A percentile compares a stretch with the other conserved stretches of the same genome.
These are phyloP conservation scores for Triglochin maritima DNA, from an alignment of 106 monocot genomes.

Conservation along the genomic window DNA sequence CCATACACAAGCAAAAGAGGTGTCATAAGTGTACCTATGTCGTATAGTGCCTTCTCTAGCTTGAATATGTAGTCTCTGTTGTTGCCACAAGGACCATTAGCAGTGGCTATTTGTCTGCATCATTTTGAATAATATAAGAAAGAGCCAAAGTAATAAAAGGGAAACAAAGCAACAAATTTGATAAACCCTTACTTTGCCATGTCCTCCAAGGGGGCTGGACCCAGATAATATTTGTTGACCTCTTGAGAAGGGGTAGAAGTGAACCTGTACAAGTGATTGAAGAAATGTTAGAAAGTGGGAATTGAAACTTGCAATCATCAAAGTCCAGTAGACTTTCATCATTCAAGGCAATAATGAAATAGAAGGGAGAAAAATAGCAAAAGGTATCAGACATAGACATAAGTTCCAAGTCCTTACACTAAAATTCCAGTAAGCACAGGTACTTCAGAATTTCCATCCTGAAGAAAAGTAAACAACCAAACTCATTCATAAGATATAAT, in stretches of 20 bases:
- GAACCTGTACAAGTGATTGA: constrained; percentile 29
- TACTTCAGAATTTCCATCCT: constrained; percentile 42
- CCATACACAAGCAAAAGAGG: too few species aligned
- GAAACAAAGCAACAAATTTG: background rate
- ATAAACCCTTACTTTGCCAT: constrained; percentile 59
- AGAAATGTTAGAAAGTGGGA: background rate
- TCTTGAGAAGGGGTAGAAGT: constrained; percentile 51
- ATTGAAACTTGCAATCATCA: background rate
- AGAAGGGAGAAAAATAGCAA: background rate
- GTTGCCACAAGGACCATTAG: constrained; percentile 82
- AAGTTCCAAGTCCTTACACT: constrained; percentile 33
- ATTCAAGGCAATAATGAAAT: too few species aligned
- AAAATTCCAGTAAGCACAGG: constrained; percentile 55
- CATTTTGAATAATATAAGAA: background rate
- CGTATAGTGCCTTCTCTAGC: constrained; percentile 59
- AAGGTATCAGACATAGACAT: background rate
- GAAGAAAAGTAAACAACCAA: constrained; percentile 8
- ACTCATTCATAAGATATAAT: background rate
- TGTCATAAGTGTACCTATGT: constrained; percentile 36
- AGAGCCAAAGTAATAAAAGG: background rate
- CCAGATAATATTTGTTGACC: constrained; percentile 68
- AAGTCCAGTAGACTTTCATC: background rate
- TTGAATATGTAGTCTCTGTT: constrained; percentile 83
- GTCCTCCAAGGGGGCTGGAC: constrained; percentile 75
- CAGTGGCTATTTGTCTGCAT: constrained; percentile 83